These are phyloP conservation scores for Dichotomocladium elegans DNA, from an alignment of 371 early-diverging fungal species.

Conservation along the genomic window DNA sequence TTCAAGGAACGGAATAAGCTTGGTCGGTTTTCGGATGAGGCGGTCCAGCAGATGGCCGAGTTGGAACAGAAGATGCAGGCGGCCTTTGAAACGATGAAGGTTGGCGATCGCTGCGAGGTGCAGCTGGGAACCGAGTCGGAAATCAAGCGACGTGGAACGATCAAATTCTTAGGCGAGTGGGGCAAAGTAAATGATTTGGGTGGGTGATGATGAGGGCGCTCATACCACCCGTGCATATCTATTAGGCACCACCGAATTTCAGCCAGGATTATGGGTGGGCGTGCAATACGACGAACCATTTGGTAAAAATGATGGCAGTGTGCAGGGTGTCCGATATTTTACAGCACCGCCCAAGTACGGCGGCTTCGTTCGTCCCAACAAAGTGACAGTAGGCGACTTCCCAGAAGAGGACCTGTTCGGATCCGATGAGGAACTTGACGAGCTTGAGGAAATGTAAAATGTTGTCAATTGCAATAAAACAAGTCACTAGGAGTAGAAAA, in stretches of 20 bases:
- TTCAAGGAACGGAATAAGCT: constrained; percentile 88
- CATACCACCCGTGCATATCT: not conserved
- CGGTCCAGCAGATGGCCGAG: constrained; percentile 31
- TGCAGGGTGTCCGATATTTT: constrained; percentile 78
- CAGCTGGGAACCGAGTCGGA: constrained; percentile 39
- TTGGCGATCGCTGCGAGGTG: constrained; percentile 89
- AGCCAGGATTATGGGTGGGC: constrained; percentile 91
- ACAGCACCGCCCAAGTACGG: constrained; percentile 71
- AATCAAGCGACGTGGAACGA: constrained; percentile 71
- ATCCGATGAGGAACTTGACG: constrained; percentile 48
- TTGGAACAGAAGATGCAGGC: constrained; percentile 44
- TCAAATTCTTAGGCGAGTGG: constrained; percentile 72
- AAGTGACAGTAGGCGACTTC: constrained; percentile 85
- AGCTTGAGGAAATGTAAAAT: constrained; percentile 54
- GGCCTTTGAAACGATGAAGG: constrained; percentile 54
- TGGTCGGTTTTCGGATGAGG: constrained; percentile 77
- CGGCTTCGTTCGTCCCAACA: constrained; percentile 85
- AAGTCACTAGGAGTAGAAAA: not conserved
- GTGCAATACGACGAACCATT: constrained; percentile 94
- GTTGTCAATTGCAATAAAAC: not conserved
- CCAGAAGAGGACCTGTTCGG: constrained; percentile 59
- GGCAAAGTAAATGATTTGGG: too few relatives aligned
- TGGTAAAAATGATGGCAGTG: constrained; percentile 92
- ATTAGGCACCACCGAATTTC: constrained; percentile 71
- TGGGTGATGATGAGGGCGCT: not conserved